Percentiles rank a stretch among this genome's conserved stretches.
These are phyloP conservation scores for Protea cynaroides DNA, from an alignment of 164 flowering plant genomes.

Conservation along the genomic window DNA sequence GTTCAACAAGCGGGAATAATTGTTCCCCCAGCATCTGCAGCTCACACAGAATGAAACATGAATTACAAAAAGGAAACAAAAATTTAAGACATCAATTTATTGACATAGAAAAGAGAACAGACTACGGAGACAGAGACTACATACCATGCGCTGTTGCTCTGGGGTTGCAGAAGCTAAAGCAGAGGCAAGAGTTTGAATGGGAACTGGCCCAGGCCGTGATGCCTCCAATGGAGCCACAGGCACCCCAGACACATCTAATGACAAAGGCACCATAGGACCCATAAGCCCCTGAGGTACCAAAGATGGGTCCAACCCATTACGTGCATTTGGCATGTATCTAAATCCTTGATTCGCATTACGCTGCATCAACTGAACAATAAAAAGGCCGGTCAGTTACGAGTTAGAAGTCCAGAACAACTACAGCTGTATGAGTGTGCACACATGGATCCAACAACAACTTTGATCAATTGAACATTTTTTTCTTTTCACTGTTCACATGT, in stretches of 20 bases:
- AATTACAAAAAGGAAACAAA: neutral
- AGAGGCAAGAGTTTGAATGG: constrained; percentile 52
- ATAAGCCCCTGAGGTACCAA: constrained; percentile 48
- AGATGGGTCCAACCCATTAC: constrained; percentile 47
- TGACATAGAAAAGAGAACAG: neutral
- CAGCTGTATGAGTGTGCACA: too few relatives aligned
- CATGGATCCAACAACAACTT: too few relatives aligned
- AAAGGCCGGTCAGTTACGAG: neutral
- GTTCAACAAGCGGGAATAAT: constrained; percentile 60
- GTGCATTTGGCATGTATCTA: constrained; percentile 44
- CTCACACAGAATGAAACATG: neutral
- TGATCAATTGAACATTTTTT: too few relatives aligned
- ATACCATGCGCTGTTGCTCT: constrained; percentile 46
- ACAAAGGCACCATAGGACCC: constrained; percentile 43
- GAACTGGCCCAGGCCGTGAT: constrained; percentile 35
- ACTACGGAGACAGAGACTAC: neutral
- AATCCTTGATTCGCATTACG: constrained; percentile 44
- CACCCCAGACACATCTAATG: constrained; percentile 41
- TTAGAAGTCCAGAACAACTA: too few relatives aligned
- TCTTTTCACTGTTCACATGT: too few relatives aligned
- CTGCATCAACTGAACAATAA: constrained; percentile 27
- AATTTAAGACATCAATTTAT: neutral
- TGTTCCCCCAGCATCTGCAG: constrained; percentile 73
- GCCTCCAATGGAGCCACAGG: constrained; percentile 31
- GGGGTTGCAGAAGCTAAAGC: constrained; percentile 63